phyloP scores from a whole-genome alignment of 2,329 filamentous ascomycete species.

The Ceratocystis variospora region DNA sequence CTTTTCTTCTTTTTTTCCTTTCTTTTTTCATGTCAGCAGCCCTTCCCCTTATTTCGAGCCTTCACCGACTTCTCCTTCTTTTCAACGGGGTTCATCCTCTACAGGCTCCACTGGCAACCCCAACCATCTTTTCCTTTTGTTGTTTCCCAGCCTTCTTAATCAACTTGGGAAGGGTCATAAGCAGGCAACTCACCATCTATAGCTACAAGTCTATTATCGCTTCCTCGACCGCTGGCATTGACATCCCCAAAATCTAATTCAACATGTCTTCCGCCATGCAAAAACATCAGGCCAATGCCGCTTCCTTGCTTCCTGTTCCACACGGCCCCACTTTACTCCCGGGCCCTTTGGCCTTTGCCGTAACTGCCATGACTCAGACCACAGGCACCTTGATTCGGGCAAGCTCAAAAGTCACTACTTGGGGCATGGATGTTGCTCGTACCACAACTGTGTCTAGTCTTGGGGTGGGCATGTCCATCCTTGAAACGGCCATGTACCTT shows the following conservation, averaged over 20 bases:
- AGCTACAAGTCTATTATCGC: background rate
- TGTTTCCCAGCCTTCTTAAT: background rate
- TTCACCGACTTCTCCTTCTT: too few relatives aligned
- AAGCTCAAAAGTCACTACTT: conserved; percentile 38
- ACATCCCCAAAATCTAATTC: background rate
- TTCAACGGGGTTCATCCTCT: background rate
- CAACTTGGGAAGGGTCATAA: background rate
- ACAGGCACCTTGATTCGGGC: conserved; percentile 43
- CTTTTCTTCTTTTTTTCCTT: background rate
- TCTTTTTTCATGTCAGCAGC: background rate
- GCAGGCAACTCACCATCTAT: background rate
- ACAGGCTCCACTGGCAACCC: background rate
- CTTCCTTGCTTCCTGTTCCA: background rate
- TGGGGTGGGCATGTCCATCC: conserved; percentile 40
- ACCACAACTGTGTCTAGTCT: conserved; percentile 44
- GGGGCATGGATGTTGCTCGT: conserved; percentile 39
- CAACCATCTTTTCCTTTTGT: background rate
- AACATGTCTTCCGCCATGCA: conserved; percentile 9
- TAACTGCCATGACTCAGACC: conserved; percentile 48
- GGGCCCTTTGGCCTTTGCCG: conserved; percentile 40
- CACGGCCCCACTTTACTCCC: conserved; percentile 39
- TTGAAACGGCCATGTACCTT: conserved; percentile 40
- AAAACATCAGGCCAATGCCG: background rate
- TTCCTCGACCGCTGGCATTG: background rate
- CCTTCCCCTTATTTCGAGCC: background rate